Evolutionary conservation across 1,139 yeast species (phyloP).

Genomic region (Suhomyces taliae): DNA sequence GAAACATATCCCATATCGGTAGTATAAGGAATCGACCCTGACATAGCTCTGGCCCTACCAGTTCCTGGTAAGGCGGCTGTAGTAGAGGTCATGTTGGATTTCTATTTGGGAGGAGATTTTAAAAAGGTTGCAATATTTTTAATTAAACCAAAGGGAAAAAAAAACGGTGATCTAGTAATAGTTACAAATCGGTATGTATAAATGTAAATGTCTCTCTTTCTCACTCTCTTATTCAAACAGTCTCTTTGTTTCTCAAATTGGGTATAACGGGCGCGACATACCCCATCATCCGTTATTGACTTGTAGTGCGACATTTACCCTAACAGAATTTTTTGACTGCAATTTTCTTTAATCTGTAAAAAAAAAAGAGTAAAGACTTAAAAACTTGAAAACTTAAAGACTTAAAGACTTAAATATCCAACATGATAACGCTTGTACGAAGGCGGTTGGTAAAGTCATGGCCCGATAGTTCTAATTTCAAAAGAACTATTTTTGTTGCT

Average conservation of each 20-base stretch:
- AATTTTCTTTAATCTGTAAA: background rate
- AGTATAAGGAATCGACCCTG: constrained; percentile 18
- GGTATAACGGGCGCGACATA: background rate
- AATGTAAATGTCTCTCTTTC: background rate
- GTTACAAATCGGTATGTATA: background rate
- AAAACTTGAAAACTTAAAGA: background rate
- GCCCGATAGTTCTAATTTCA: background rate
- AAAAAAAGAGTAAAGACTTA: no score
- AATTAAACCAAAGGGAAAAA: no score
- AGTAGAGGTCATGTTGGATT: constrained; percentile 12
- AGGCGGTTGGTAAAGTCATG: background rate
- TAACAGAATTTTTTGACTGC: constrained; percentile 3
- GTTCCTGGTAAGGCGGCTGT: constrained; percentile 19
- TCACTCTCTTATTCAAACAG: no score
- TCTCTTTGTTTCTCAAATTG: background rate
- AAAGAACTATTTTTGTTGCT: constrained; percentile 15
- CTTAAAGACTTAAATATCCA: background rate
- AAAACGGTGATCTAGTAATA: no score
- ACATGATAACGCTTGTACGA: background rate
- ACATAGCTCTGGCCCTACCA: constrained; percentile 18
- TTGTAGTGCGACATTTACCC: constrained; percentile 2
- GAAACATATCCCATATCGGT: constrained; percentile 26
- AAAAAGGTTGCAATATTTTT: no score
- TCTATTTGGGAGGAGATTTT: background rate
- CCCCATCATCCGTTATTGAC: background rate